These are phyloP conservation scores for Exophiala aquamarina DNA, from an alignment of 2,329 filamentous ascomycete species.

Conservation along the genomic window DNA sequence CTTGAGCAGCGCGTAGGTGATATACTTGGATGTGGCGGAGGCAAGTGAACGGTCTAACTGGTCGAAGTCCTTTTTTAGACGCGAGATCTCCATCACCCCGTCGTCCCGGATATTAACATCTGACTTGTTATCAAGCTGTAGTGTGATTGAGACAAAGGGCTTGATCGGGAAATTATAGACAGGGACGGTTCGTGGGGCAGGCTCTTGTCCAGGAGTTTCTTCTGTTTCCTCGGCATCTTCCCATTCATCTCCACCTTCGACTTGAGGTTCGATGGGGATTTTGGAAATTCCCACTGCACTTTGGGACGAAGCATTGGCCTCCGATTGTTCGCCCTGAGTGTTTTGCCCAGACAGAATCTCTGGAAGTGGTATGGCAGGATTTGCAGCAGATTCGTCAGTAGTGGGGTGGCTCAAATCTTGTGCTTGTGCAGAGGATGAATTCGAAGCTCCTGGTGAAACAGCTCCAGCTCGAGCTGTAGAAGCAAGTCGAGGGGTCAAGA, in stretches of 20 bases:
- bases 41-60: conserved; percentile 94
- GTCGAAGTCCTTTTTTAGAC: conserved; percentile 96
- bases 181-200: conserved; percentile 62
- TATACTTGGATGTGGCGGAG: conserved; percentile 84
- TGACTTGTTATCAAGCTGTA: conserved; percentile 59
- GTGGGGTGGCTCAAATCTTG: neutral
- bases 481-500: conserved; percentile 17
- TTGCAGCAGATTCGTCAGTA: neutral
- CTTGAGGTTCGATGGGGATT: conserved; percentile 4
- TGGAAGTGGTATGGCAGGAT: too few relatives aligned
- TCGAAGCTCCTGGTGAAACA: conserved; percentile 16
- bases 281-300: neutral
- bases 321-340: neutral
- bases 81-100: conserved; percentile 85
- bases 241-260: conserved; percentile 76
- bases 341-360: neutral
- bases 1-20: conserved; percentile 91
- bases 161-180: conserved; percentile 97
- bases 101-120: conserved; percentile 70
- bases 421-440: conserved; percentile 8
- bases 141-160: conserved; percentile 87
- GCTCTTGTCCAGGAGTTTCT: conserved; percentile 60
- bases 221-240: conserved; percentile 79
- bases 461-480: conserved; percentile 12
- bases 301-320: too few relatives aligned